phyloP scores from a whole-genome alignment of 2,329 filamentous ascomycete genomes.

The Parastagonospora avenae region DNA sequence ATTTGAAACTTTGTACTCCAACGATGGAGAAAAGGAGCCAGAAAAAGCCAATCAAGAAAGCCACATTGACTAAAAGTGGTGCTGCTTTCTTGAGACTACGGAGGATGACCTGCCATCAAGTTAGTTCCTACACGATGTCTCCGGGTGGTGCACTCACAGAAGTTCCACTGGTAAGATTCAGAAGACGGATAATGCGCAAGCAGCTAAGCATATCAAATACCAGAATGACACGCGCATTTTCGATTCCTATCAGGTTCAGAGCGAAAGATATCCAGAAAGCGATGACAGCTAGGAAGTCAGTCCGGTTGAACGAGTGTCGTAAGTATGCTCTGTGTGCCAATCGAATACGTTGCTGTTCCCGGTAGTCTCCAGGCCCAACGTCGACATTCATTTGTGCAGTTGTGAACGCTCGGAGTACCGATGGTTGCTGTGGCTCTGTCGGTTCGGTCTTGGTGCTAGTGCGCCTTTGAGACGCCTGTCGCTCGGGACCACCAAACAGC shows the following conservation, averaged over 20 bases:
- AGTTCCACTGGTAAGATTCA: constrained; percentile 91
- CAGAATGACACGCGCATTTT: constrained; percentile 74
- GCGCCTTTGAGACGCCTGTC: constrained; percentile 69
- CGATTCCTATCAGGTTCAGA: constrained; percentile 71
- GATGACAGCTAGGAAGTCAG: constrained; percentile 94
- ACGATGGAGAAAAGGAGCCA: constrained; percentile 98
- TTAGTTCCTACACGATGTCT: constrained; percentile 4
- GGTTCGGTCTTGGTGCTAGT: constrained; percentile 46
- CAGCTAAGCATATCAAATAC: constrained; percentile 97
- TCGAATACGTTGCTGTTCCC: constrained; percentile 81
- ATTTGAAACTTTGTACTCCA: constrained; percentile 88
- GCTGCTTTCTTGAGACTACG: constrained; percentile 95
- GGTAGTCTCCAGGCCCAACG: constrained; percentile 61
- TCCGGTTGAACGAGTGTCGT: constrained; percentile 91
- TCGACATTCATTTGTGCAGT: constrained; percentile 66
- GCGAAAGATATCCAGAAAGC: constrained; percentile 92
- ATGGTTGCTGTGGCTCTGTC: constrained; percentile 56
- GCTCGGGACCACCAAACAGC: constrained; percentile 77
- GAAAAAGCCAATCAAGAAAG: constrained; percentile 94
- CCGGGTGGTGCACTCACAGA: constrained; percentile 62
- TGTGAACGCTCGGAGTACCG: constrained; percentile 78
- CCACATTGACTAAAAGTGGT: constrained; percentile 87
- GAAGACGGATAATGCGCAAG: constrained; percentile 86
- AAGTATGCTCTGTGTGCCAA: constrained; percentile 90
- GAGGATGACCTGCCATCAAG: constrained; percentile 73